phyloP scores from a whole-genome alignment of 345 rosid genomes.

The Noccaea bulbosa region DNA sequence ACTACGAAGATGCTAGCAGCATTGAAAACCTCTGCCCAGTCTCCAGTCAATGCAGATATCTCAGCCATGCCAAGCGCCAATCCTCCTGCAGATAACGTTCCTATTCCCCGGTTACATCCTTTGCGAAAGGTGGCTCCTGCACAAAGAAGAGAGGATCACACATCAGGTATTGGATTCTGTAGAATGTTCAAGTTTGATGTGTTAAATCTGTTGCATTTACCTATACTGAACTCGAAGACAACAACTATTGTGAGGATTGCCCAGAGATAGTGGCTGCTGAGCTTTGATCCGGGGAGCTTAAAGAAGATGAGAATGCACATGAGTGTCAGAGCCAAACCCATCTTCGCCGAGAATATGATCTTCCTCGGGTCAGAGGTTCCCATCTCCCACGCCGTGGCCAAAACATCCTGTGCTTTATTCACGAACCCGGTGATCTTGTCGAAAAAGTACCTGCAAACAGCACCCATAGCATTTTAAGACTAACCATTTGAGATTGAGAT shows the following conservation, averaged over 20 bases:
- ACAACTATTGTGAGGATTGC: slow-evolving; percentile 86
- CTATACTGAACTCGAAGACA: slow-evolving; percentile 85
- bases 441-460: slow-evolving; percentile 36
- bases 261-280: slow-evolving; percentile 77
- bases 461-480: slow-evolving; percentile 15
- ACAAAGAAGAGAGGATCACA: slow-evolving; percentile 17
- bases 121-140: slow-evolving; percentile 92
- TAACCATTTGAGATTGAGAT: slow-evolving; percentile 9
- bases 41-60: slow-evolving; percentile 61
- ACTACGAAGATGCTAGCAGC: slow-evolving; percentile 67
- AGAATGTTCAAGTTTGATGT: slow-evolving; percentile 8
- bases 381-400: slow-evolving; percentile 55
- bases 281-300: slow-evolving; percentile 58
- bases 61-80: slow-evolving; percentile 79
- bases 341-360: slow-evolving; percentile 72
- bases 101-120: slow-evolving; percentile 82
- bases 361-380: slow-evolving; percentile 83
- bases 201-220: slow-evolving; percentile 43
- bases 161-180: not conserved
- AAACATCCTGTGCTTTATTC: slow-evolving; percentile 38
- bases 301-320: slow-evolving; percentile 65
- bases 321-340: slow-evolving; percentile 79
- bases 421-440: slow-evolving; percentile 36
- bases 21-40: slow-evolving; percentile 64
- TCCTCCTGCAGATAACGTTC: slow-evolving; percentile 88